These are phyloP conservation scores for Bolboschoenoplectus hybrid DNA, from an alignment of 202 grass and related monocot genomes.

Conservation along the genomic window DNA sequence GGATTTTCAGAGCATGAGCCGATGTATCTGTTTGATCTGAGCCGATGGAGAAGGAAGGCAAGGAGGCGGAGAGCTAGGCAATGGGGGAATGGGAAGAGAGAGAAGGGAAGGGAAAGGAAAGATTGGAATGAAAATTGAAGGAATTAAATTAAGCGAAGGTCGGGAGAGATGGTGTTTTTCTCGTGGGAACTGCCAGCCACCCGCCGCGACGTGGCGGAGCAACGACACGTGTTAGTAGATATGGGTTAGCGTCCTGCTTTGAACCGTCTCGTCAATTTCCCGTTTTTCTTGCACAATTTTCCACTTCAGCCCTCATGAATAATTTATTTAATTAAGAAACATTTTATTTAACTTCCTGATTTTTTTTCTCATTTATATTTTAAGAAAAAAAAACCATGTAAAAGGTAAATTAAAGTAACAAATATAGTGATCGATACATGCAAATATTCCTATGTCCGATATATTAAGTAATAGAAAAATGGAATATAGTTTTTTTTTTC, in stretches of 20 bases:
- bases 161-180: constrained; percentile 28
- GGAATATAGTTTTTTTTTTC: too few relatives aligned
- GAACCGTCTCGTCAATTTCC: constrained; percentile 24
- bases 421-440: too few relatives aligned
- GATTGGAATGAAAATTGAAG: neutral
- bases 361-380: neutral
- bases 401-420: too few relatives aligned
- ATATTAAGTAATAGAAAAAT: too few relatives aligned
- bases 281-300: neutral
- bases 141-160: constrained; percentile 10
- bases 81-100: neutral
- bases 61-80: neutral
- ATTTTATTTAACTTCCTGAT: too few relatives aligned
- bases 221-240: constrained; percentile 23
- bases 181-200: constrained; percentile 27
- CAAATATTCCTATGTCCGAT: too few relatives aligned
- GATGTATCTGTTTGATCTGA: neutral
- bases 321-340: too few relatives aligned
- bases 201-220: constrained; percentile 31
- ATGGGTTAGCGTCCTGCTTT: neutral
- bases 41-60: neutral
- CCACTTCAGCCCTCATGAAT: neutral
- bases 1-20: neutral
- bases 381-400: neutral
- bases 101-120: neutral